Conservation (phyloP, 1,284 basidiomycete species). For the Apiotrichum mycotoxinovorans region DNA sequence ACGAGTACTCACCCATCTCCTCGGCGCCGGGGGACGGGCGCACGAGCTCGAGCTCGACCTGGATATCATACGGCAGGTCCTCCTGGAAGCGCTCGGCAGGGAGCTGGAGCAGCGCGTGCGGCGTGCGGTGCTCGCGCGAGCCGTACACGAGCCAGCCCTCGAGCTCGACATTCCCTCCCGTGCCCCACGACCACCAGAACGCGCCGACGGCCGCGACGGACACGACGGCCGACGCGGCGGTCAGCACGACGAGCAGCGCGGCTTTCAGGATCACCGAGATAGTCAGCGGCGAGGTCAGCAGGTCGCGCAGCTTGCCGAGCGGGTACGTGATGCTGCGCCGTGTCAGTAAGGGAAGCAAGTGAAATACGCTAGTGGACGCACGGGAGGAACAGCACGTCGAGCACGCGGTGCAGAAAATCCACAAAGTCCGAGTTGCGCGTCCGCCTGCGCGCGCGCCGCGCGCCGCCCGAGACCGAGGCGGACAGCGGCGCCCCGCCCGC, state of each 20-base stretch:
- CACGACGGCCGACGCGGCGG: constrained; percentile 37
- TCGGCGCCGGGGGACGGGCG: constrained; percentile 31
- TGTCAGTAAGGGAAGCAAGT: constrained; percentile 9
- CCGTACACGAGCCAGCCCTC: constrained; percentile 50
- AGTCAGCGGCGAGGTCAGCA: constrained; percentile 45
- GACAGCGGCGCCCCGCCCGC: neutral
- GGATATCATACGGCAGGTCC: constrained; percentile 48
- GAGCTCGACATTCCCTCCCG: constrained; percentile 43
- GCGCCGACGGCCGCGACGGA: constrained; percentile 45
- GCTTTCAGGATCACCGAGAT: constrained; percentile 42
- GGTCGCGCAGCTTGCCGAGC: constrained; percentile 29
- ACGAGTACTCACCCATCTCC: constrained; percentile 35
- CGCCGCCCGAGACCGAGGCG: neutral
- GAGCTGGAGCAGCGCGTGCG: constrained; percentile 42
- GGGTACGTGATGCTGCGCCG: constrained; percentile 38
- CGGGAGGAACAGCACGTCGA: constrained; percentile 32
- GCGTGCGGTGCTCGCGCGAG: constrained; percentile 29
- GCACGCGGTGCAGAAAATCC: constrained; percentile 34
- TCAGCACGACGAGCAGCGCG: constrained; percentile 33
- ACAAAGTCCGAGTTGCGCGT: constrained; percentile 33
- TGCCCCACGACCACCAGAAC: constrained; percentile 49
- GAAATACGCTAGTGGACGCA: constrained; percentile 14
- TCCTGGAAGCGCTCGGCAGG: constrained; percentile 38
- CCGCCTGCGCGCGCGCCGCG: neutral
- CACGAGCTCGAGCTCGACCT: constrained; percentile 49